Evolutionary conservation across 1,284 basidiomycete genomes (phyloP).

Genomic region (Naganishia sp.): DNA sequence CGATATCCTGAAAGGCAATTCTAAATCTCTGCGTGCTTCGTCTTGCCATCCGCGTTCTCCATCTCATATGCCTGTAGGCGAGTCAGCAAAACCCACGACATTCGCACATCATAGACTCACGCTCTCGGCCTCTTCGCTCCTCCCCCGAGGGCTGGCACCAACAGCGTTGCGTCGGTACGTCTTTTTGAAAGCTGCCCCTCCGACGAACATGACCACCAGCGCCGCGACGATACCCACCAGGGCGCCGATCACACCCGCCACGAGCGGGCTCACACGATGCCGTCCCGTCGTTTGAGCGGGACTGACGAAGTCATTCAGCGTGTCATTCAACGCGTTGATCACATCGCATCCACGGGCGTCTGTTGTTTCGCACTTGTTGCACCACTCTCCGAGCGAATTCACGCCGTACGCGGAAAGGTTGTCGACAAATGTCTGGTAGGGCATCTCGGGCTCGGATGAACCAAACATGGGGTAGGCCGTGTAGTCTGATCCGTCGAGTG

Average conservation of each 20-base stretch:
- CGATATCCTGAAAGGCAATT: not conserved
- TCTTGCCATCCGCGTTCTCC: conserved; percentile 2
- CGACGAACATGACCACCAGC: conserved; percentile 26
- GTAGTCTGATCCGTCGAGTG: conserved; percentile 42
- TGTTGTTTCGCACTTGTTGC: conserved; percentile 46
- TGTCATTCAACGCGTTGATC: conserved; percentile 29
- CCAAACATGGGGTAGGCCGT: conserved; percentile 44
- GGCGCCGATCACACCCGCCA: conserved; percentile 37
- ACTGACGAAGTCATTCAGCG: conserved; percentile 25
- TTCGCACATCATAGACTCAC: not conserved
- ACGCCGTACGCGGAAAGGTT: conserved; percentile 61
- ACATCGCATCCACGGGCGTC: conserved; percentile 33
- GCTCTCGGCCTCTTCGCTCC: conserved; percentile 14
- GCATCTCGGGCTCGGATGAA: conserved; percentile 61
- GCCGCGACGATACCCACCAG: conserved; percentile 34
- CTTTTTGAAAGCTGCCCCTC: conserved; percentile 29
- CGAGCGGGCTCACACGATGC: conserved; percentile 35
- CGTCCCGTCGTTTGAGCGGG: conserved; percentile 33
- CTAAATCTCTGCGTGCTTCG: conserved; percentile 25
- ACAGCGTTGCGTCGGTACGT: not conserved
- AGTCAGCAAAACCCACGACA: not conserved
- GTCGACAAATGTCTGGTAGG: conserved; percentile 75
- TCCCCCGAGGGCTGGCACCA: not conserved
- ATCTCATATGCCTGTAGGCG: conserved; percentile 18
- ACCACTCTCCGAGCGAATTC: conserved; percentile 52